A percentile compares a stretch with the other conserved stretches of the same genome.
These are phyloP conservation scores for Somion occarium DNA, from an alignment of 1,284 basidiomycete genomes.

Conservation along the genomic window DNA sequence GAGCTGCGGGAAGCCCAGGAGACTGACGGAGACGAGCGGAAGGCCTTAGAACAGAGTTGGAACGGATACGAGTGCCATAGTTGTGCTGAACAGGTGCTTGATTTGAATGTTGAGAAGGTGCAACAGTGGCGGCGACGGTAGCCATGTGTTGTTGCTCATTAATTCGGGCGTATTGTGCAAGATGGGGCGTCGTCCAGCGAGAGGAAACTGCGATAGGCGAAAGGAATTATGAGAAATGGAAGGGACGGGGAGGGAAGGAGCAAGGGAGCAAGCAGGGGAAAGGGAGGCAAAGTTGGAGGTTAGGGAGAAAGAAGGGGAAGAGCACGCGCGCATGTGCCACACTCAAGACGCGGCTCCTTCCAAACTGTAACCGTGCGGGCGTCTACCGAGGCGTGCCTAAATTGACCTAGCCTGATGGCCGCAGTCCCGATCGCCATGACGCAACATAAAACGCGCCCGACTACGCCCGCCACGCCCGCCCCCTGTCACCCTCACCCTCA, in stretches of 20 bases:
- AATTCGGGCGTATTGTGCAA: conserved; percentile 21
- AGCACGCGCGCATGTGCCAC: conserved; percentile 28
- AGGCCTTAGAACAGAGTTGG: conserved; percentile 47
- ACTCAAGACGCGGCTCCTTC: conserved; percentile 20
- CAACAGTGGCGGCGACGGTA: conserved; percentile 21
- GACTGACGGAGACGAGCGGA: conserved; percentile 43
- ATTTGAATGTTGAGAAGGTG: conserved; percentile 19
- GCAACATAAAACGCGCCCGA: conserved; percentile 26
- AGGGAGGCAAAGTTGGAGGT: conserved; percentile 27
- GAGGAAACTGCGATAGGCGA: conserved; percentile 10
- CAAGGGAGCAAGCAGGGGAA: conserved; percentile 19
- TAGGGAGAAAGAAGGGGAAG: conserved; percentile 31
- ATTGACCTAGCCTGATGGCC: conserved; percentile 31
- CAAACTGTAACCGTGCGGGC: conserved; percentile 27
- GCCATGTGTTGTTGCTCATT: conserved; percentile 34
- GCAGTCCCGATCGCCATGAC: conserved; percentile 32
- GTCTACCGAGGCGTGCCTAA: conserved; percentile 25
- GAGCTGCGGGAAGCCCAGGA: conserved; percentile 30
- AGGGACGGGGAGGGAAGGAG: conserved; percentile 15
- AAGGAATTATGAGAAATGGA: conserved; percentile 10
- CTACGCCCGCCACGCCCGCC: conserved; percentile 17
- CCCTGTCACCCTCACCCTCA: conserved; percentile 14
- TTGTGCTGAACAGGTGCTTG: conserved; percentile 27
- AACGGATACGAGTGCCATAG: conserved; percentile 55
- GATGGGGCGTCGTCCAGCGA: conserved; percentile 39